Evolutionary conservation across 345 rosid genomes (phyloP).

Genomic region (Euphorbia lathyris): DNA sequence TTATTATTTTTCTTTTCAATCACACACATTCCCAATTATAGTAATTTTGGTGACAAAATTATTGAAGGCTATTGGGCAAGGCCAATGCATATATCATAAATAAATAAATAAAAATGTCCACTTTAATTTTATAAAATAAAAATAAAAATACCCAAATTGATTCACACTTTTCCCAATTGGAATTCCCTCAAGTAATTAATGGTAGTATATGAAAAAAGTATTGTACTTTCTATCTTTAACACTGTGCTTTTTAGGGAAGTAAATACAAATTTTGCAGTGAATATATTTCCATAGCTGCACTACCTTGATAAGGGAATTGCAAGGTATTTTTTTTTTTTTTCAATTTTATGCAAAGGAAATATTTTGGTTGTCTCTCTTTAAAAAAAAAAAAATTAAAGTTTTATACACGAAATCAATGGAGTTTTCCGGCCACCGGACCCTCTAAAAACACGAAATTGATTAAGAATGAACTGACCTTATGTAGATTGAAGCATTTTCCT

Average conservation of each 20-base stretch:
- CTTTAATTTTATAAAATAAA: neutral
- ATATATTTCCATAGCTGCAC: neutral
- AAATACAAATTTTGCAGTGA: neutral
- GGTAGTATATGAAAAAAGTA: neutral
- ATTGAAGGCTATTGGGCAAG: neutral
- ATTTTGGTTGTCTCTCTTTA: too few species aligned
- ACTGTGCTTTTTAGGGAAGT: neutral
- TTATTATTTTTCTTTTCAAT: neutral
- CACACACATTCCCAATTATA: neutral
- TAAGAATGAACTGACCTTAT: conserved; percentile 46
- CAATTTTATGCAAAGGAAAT: too few species aligned
- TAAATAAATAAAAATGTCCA: too few species aligned
- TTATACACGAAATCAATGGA: too few species aligned
- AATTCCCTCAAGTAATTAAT: neutral
- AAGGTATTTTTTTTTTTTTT: too few species aligned
- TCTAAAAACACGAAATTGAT: too few species aligned
- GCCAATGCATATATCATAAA: neutral
- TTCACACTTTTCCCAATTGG: neutral
- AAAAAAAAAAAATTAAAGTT: too few species aligned
- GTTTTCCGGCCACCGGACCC: too few species aligned
- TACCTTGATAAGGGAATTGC: neutral
- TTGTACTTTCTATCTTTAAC: neutral
- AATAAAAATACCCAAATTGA: neutral
- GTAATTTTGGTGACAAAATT: neutral
- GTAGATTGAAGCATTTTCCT: conserved; percentile 65